Evolutionary conservation across 768 basidiomycete species (phyloP).

Genomic region (Pilatotrama ljubarskyi): DNA sequence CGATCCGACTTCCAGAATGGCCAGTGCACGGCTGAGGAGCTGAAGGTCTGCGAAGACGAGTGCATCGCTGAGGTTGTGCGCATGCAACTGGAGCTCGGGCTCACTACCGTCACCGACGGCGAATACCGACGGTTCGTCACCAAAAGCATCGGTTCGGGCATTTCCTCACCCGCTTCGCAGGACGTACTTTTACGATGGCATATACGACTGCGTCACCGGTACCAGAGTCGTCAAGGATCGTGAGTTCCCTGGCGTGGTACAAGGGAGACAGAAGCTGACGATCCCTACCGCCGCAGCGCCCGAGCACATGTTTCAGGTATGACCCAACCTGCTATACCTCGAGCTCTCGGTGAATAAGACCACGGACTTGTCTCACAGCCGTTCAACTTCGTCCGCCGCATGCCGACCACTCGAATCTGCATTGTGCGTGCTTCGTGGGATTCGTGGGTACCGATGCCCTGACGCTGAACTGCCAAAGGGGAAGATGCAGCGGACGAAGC

Average conservation of each 20-base stretch:
- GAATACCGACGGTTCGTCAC: constrained; percentile 38
- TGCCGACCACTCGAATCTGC: constrained; percentile 11
- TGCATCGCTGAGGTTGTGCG: constrained; percentile 52
- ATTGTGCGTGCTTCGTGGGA: background rate
- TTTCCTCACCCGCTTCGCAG: constrained; percentile 29
- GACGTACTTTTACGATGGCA: constrained; percentile 59
- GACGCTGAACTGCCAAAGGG: constrained; percentile 37
- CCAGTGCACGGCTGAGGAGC: constrained; percentile 41
- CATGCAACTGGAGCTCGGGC: constrained; percentile 54
- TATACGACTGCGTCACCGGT: constrained; percentile 62
- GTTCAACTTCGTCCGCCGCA: constrained; percentile 27
- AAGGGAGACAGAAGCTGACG: background rate
- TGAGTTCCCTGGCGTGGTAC: constrained; percentile 12
- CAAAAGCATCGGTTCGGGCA: background rate
- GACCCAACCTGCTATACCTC: constrained; percentile 23
- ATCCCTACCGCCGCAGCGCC: constrained; percentile 2
- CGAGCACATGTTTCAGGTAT: constrained; percentile 40
- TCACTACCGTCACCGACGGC: constrained; percentile 62
- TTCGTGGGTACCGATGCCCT: background rate
- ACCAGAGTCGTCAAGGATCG: constrained; percentile 49
- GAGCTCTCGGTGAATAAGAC: constrained; percentile 18
- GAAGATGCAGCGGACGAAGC: constrained; percentile 56
- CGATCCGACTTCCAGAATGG: constrained; percentile 43
- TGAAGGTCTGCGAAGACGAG: constrained; percentile 49
- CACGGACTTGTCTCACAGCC: constrained; percentile 12